Evolutionary conservation across 441 rosid genomes (phyloP).

Genomic region (Brassica hybrid): DNA sequence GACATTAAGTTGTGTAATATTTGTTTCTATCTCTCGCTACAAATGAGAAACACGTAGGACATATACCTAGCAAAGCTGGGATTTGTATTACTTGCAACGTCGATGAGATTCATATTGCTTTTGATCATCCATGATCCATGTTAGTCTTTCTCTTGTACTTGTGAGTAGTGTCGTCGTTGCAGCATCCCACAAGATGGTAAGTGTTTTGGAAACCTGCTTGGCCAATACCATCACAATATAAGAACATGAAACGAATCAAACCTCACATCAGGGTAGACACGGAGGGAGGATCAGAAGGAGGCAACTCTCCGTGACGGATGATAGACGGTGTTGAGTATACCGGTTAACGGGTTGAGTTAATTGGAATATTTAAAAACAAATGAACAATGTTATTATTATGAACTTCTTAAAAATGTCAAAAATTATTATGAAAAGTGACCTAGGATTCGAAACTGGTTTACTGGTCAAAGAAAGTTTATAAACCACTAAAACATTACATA

Average conservation of each 20-base stretch:
- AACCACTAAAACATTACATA: neutral
- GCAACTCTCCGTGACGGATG: neutral
- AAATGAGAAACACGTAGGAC: neutral
- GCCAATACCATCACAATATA: neutral
- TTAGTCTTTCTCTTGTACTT: conserved; percentile 76
- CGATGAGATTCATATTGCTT: conserved; percentile 85
- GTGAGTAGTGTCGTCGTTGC: conserved; percentile 75
- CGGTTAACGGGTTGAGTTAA: neutral
- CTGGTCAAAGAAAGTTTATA: neutral
- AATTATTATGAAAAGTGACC: neutral
- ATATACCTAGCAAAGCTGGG: neutral
- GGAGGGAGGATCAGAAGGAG: conserved; percentile 55
- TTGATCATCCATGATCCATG: conserved; percentile 40
- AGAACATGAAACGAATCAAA: neutral
- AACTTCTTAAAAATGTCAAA: neutral
- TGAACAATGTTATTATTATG: too few species aligned
- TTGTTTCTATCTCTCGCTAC: neutral
- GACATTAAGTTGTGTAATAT: neutral
- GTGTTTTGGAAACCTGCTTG: conserved; percentile 67
- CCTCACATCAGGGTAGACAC: conserved; percentile 69
- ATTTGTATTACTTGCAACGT: conserved; percentile 66
- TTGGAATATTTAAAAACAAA: neutral
- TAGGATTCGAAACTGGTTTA: neutral
- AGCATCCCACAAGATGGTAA: conserved; percentile 73
- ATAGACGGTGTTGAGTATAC: neutral